These are phyloP conservation scores for Pseudocohnilembus persalinus DNA, from an alignment of 169 alveolate species.

Conservation along the genomic window DNA sequence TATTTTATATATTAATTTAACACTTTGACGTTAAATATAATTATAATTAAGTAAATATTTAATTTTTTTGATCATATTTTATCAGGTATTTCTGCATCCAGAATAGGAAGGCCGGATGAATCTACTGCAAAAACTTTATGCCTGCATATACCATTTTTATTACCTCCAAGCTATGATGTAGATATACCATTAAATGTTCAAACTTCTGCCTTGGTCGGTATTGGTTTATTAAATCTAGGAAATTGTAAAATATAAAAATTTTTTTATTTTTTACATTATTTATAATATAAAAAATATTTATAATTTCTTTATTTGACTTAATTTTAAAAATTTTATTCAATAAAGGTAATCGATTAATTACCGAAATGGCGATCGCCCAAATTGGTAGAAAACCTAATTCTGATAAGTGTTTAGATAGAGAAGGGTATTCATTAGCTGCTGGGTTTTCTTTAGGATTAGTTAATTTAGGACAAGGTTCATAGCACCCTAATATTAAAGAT, in stretches of 20 bases:
- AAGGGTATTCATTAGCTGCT: slow-evolving; percentile 82
- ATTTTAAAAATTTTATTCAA: neutral
- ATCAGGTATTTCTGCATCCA: slow-evolving; percentile 84
- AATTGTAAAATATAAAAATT: slow-evolving; percentile 10
- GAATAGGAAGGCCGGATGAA: slow-evolving; percentile 85
- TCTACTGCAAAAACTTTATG: slow-evolving; percentile 79
- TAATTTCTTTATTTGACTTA: neutral
- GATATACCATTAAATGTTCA: slow-evolving; percentile 81
- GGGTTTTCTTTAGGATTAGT: slow-evolving; percentile 87
- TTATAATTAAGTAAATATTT: no score
- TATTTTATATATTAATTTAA: no score
- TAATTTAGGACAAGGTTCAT: slow-evolving; percentile 78
- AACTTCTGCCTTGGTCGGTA: slow-evolving; percentile 83
- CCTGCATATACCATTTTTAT: slow-evolving; percentile 80
- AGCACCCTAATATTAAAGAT: slow-evolving; percentile 72
- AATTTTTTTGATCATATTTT: no score
- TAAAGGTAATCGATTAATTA: slow-evolving; percentile 77
- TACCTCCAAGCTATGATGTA: slow-evolving; percentile 82
- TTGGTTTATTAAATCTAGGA: slow-evolving; percentile 83
- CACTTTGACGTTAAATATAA: neutral
- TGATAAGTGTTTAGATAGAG: slow-evolving; percentile 76
- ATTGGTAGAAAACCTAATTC: slow-evolving; percentile 83
- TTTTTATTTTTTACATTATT: no score
- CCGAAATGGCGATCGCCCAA: slow-evolving; percentile 84
- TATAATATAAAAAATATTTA: no score